Evolutionary conservation across 305 asterid genomes (phyloP).

Genomic region (Fraxinus xanthoxyloides): DNA sequence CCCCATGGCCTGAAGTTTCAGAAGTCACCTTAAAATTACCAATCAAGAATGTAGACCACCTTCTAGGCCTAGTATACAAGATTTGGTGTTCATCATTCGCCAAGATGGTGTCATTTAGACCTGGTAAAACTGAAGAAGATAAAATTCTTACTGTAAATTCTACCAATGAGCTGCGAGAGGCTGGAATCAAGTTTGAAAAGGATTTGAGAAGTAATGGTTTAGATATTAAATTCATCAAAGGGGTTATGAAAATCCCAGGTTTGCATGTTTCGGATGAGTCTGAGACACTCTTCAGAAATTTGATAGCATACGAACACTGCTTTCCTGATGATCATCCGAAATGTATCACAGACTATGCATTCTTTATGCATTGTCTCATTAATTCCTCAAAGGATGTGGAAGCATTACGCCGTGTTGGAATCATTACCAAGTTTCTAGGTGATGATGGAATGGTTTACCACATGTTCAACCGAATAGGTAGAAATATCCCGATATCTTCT

Average conservation of each 20-base stretch:
- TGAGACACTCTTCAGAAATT: constrained; percentile 17
- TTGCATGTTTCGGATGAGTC: constrained; percentile 11
- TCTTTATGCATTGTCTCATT: constrained; percentile 19
- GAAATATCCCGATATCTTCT: constrained; percentile 3
- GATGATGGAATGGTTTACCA: constrained; percentile 8
- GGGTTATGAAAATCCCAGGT: constrained; percentile 12
- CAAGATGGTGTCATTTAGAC: not conserved
- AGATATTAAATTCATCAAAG: not conserved
- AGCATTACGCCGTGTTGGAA: constrained; percentile 3
- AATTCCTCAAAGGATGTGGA: constrained; percentile 17
- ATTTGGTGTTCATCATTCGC: not conserved
- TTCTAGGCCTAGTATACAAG: constrained; percentile 14
- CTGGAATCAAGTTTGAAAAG: not conserved
- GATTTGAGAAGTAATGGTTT: not conserved
- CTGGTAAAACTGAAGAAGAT: not conserved
- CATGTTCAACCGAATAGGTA: constrained; percentile 20
- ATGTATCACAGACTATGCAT: constrained; percentile 16
- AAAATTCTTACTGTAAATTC: not conserved
- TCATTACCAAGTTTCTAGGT: constrained; percentile 21
- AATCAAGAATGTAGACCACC: not conserved
- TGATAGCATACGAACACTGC: constrained; percentile 14
- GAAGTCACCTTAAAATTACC: not conserved
- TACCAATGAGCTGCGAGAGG: not conserved
- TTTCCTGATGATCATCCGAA: constrained; percentile 4
- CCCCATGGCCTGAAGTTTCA: constrained; percentile 5